Evolutionary conservation across 208 protist species (phyloP), one percentile per base, ranked within the genome.

Genomic region (Wallacemonas sp.): DNA sequence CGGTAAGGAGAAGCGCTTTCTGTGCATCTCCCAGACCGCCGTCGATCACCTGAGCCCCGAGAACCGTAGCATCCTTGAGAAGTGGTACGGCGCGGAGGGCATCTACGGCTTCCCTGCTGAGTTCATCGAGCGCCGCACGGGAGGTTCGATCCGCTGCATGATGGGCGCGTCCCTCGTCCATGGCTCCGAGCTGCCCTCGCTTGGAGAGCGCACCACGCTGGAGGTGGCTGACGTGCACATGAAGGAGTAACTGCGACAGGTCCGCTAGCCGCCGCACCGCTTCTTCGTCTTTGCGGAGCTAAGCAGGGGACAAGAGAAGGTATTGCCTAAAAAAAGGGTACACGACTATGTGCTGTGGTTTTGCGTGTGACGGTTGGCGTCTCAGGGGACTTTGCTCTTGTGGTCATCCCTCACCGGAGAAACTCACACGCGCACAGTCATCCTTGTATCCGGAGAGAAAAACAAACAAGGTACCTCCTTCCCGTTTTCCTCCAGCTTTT

Each of bases 11-110:
- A 80, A 81, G 38, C 88, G 72, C 71, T 78, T 94, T 19, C 68
- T 94, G 26, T 89, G 74, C 64, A 85, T 94, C 30, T 94, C 88
- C n/a, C 68, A 80, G 39, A 77, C 74, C 2, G 86, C 85, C 27
- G 39, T 74, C 14, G 68, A 75, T 19, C n/a, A 72, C 8, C 46
- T 91, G 60, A 60, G 61, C 2, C 34, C 61, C 29, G 70, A 76
- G 70, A 84, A 85, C 55, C 34, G 49, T n/a, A 27, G 46, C 12
- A 32, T 63, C 24, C 60, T 94, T 14, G 72, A 80, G 41, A 66
- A 78, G 36, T 88, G 81, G 78, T 94, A 94, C 68, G 85, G 84
- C 29, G 33, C 14, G n/a, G 77, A 85, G 19, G 85, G 85, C 62
- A 74, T 94, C 19, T 76, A 80, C 56, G 61, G 68, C 60, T 90